A percentile compares a stretch with the other conserved stretches of the same genome.
Conservation (phyloP, 2,329 filamentous ascomycete genomes). For the Fusarium tricinctum region DNA sequence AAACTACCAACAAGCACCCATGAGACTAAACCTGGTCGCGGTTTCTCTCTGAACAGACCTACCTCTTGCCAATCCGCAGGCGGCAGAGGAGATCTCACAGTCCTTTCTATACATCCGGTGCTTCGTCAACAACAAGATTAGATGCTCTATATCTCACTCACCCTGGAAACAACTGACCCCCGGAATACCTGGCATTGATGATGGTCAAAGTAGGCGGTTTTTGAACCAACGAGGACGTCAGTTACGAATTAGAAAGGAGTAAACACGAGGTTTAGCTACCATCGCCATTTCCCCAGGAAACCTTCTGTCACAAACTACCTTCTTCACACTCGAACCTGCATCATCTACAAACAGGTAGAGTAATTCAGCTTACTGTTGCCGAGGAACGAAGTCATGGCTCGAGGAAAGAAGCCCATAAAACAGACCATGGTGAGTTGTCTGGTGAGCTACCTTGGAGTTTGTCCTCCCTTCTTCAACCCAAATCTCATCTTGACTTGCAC, state of each 20-base stretch:
- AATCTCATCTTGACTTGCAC: conserved; percentile 29
- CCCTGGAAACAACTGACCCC: neutral
- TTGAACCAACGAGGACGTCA: neutral
- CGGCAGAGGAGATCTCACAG: neutral
- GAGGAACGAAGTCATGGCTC: conserved; percentile 31
- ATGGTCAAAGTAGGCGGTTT: neutral
- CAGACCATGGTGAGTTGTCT: conserved; percentile 36
- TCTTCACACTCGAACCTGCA: conserved; percentile 8
- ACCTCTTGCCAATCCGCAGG: neutral
- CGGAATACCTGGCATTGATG: neutral
- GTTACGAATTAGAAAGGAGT: neutral
- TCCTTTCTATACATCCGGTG: neutral
- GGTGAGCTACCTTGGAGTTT: conserved; percentile 13
- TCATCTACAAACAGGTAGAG: neutral
- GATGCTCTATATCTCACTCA: neutral
- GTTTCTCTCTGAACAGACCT: neutral
- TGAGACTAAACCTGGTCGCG: neutral
- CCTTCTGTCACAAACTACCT: conserved; percentile 5
- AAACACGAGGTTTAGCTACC: neutral
- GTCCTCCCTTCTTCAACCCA: conserved; percentile 38
- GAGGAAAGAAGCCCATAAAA: conserved; percentile 40
- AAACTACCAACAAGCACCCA: neutral
- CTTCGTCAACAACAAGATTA: neutral
- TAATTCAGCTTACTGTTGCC: conserved; percentile 5
- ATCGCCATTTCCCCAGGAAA: conserved; percentile 19